Percentiles rank a stretch among this genome's conserved stretches.
These are phyloP conservation scores for Geotrichum aggregatum DNA, from an alignment of 1,139 yeast genomes.

Conservation along the genomic window DNA sequence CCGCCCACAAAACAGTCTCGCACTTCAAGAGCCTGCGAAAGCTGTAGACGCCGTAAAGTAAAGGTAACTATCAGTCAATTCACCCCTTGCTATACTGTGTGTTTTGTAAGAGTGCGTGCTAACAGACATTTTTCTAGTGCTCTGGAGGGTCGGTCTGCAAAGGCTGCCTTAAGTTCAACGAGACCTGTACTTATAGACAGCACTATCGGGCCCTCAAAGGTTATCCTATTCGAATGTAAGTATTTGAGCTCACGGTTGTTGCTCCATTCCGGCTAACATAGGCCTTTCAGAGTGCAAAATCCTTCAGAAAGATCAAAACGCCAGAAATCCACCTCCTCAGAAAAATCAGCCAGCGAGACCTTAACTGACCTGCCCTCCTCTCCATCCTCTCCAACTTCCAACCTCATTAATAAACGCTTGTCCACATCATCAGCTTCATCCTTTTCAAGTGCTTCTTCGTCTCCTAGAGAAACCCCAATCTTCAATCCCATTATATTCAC, in stretches of 20 bases:
- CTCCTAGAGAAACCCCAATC: background rate
- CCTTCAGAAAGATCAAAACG: constrained; percentile 12
- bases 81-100: background rate
- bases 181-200: constrained; percentile 28
- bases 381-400: background rate
- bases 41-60: constrained; percentile 57
- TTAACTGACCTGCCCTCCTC: background rate
- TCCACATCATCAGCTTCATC: constrained; percentile 2
- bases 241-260: background rate
- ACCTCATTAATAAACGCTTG: background rate
- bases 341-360: background rate
- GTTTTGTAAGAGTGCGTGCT: background rate
- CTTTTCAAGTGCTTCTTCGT: background rate
- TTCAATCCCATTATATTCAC: constrained; percentile 16
- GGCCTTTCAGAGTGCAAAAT: constrained; percentile 5
- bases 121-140: constrained; percentile 35
- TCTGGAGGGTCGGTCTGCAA: constrained; percentile 44
- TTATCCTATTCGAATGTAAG: constrained; percentile 28
- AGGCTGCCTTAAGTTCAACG: constrained; percentile 29
- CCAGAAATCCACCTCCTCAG: constrained; percentile 9
- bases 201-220: constrained; percentile 31
- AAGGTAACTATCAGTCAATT: constrained; percentile 30
- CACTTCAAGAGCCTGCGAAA: constrained; percentile 54
- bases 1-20: constrained; percentile 21
- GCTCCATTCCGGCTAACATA: background rate